Conservation (phyloP, 2,329 filamentous ascomycete genomes). For the Trichoderma sp. region DNA sequence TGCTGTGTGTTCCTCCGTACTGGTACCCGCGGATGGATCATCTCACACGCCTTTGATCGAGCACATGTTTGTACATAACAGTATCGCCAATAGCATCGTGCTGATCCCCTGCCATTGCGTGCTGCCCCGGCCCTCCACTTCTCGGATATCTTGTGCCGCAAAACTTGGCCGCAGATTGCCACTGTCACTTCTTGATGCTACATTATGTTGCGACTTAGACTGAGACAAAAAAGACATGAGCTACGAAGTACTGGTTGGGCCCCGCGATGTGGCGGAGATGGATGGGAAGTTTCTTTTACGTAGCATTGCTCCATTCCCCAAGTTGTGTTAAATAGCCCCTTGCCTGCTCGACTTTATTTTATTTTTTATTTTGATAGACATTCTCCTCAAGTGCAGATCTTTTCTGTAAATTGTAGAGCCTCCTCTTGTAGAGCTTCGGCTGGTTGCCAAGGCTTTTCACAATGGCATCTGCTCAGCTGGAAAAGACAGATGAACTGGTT, state of each 20-base stretch:
- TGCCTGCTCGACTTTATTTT: background rate
- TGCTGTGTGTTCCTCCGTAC: background rate
- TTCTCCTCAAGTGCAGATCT: background rate
- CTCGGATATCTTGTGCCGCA: constrained; percentile 8
- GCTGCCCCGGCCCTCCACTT: constrained; percentile 12
- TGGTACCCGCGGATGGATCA: background rate
- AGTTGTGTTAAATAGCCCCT: constrained; percentile 1
- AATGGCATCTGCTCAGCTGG: constrained; percentile 18
- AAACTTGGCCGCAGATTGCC: background rate
- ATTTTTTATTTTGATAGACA: background rate
- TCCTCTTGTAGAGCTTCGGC: background rate
- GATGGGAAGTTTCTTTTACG: background rate
- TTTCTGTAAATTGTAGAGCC: background rate
- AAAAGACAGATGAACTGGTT: constrained; percentile 2
- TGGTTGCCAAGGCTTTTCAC: background rate
- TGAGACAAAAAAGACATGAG: background rate
- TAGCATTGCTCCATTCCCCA: background rate
- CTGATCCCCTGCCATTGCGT: constrained; percentile 6
- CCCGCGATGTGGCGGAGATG: background rate
- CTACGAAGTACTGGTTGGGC: background rate
- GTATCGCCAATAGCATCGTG: background rate
- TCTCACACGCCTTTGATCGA: background rate
- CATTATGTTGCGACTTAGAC: background rate
- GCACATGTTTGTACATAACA: background rate
- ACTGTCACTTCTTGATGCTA: background rate